Conservation (phyloP, 2,329 filamentous ascomycete species). For the Lasiodiplodia sp. region DNA sequence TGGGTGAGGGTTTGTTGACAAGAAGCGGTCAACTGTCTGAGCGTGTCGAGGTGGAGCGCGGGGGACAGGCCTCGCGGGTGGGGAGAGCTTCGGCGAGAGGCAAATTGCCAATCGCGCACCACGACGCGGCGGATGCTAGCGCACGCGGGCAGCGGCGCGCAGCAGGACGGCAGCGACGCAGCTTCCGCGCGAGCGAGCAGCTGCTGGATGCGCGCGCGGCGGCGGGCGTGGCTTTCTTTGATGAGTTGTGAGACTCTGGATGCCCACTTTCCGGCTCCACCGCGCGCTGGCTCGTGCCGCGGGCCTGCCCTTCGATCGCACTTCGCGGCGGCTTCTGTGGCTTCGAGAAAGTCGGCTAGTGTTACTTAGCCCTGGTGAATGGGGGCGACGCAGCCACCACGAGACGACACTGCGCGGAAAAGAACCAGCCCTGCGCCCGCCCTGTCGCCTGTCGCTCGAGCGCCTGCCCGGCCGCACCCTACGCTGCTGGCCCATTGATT, state of each 20-base stretch:
- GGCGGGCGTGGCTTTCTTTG: slow-evolving; percentile 13
- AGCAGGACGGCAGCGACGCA: not conserved
- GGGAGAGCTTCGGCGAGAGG: slow-evolving; percentile 19
- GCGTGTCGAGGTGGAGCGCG: slow-evolving; percentile 24
- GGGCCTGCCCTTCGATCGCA: slow-evolving; percentile 11
- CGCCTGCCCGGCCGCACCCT: not conserved
- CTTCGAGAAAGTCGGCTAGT: slow-evolving; percentile 4
- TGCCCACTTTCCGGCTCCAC: slow-evolving; percentile 19
- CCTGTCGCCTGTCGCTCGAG: slow-evolving; percentile 4
- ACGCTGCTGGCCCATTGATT: not conserved
- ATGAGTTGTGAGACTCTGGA: slow-evolving; percentile 10
- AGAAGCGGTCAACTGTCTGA: slow-evolving; percentile 29
- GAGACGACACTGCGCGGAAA: slow-evolving; percentile 11
- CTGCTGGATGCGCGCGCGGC: slow-evolving; percentile 7
- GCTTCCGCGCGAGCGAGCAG: not conserved
- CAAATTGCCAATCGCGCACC: slow-evolving; percentile 18
- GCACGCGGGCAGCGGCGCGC: not conserved
- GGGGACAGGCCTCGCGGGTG: slow-evolving; percentile 23
- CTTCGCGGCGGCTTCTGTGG: slow-evolving; percentile 2
- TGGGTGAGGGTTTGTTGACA: slow-evolving; percentile 29
- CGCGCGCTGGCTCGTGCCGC: slow-evolving; percentile 18
- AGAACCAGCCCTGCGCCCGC: slow-evolving; percentile 17
- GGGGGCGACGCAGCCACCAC: slow-evolving; percentile 14
- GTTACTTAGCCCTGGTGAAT: too few relatives aligned
- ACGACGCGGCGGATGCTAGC: slow-evolving; percentile 3